Evolutionary conservation across 1,139 yeast genomes (phyloP).

Genomic region (Yamadazyma diospyri): DNA sequence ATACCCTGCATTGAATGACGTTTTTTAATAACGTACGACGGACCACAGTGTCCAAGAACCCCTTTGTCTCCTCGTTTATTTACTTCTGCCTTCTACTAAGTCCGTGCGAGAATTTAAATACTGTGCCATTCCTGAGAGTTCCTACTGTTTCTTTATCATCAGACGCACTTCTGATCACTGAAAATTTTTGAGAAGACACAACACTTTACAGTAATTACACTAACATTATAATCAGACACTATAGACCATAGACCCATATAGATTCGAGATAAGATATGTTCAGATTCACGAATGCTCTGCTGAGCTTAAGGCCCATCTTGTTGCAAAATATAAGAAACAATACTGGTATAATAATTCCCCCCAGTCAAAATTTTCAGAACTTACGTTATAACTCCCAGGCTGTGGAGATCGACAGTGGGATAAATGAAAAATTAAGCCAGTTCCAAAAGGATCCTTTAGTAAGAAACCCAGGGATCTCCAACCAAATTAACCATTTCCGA

Average conservation of each 20-base stretch:
- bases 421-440: constrained; percentile 12
- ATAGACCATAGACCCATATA: no score
- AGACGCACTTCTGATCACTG: constrained; percentile 1
- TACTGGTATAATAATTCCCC: constrained; percentile 17
- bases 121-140: no score
- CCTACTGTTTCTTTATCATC: constrained; percentile 1
- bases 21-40: no score
- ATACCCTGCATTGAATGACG: no score
- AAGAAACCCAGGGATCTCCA: constrained; percentile 1
- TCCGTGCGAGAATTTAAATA: no score
- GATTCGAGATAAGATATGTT: no score
- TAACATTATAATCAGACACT: no score
- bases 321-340: constrained; percentile 38
- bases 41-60: no score
- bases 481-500: constrained; percentile 24
- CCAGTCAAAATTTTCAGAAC: constrained; percentile 8
- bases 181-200: constrained; percentile 4
- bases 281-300: constrained; percentile 37
- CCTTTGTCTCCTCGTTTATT: no score
- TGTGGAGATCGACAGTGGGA: background rate
- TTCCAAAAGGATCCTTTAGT: constrained; percentile 24
- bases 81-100: no score
- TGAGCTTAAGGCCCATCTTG: constrained; percentile 37
- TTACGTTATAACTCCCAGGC: constrained; percentile 2
- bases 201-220: no score